Base-by-base conservation (phyloP, 2,329 filamentous ascomycete genomes). In the Exophiala oligosperma region DNA sequence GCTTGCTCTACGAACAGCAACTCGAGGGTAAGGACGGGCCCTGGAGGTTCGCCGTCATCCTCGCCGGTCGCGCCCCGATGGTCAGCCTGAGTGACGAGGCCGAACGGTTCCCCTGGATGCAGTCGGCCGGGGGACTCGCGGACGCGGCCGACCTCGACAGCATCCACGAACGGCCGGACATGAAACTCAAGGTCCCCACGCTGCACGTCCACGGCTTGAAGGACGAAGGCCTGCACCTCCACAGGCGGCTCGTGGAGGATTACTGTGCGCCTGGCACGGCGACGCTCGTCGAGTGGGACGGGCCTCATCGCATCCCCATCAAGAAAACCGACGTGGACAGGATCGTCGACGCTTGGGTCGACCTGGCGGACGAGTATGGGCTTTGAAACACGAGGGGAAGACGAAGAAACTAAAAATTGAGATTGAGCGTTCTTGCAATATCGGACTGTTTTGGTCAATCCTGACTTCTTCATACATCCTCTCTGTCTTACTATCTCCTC, bases 231-330 rank as follows among this genome's bases (percentile, higher is more conserved):
- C 67, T 91, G 24, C 74, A 81, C 58, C 72, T 83, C 46, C 87
- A 90, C 68, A 73, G 79, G 54, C 74, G 79, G 68, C 67, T 87
- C 64, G 68, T 84, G 51, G 71, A 82, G 7, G 72, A 81, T 52
- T 91, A 87, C 69, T 89, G 85, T 68, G 77, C 83, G 50, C 68
- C 75, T 8, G 79, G 77, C 0, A 83, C 75, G 2, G 75, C 81
- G 4, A 78, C 73, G 40, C 61, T 91, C 47, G 71, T 92, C 1
- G 86, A 91, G 70, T 92, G 89, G 90, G 81, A 90, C 57, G 89
- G 88, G 0, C 80, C 79, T 1, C 90, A 93, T 70, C 76, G 89
- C 4, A 77, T 93, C 49, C 87, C 89, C 1, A 80, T 92, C 59
- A 89, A 88, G 76, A 77, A 74, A 23, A 74, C 72, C 29, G 89